Percentiles rank a stretch among this genome's conserved stretches.
phyloP scores from a whole-genome alignment of 164 flowering plant species.

The Taxillus chinensis region DNA sequence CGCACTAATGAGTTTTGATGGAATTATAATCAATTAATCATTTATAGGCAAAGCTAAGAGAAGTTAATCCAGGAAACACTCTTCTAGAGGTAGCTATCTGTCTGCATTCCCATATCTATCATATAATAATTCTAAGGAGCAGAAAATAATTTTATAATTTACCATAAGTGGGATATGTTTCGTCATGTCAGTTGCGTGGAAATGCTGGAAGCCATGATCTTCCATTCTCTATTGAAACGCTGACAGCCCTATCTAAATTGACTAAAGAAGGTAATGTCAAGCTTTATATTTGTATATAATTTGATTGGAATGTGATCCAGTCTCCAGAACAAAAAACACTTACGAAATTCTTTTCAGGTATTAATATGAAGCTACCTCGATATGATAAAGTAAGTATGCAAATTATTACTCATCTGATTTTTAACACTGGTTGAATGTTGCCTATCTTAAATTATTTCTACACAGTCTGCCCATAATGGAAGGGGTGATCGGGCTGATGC shows the following conservation, averaged over 20 bases:
- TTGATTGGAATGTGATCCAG: neutral
- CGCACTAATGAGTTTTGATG: slow-evolving; percentile 3
- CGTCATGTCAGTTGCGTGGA: slow-evolving; percentile 63
- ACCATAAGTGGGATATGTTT: neutral
- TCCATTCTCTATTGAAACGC: slow-evolving; percentile 58
- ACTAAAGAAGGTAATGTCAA: slow-evolving; percentile 58
- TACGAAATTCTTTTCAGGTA: slow-evolving; percentile 34
- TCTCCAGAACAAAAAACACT: neutral
- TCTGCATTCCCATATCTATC: neutral
- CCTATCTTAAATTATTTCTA: slow-evolving; percentile 7
- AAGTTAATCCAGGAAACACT: slow-evolving; percentile 65
- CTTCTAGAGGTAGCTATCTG: slow-evolving; percentile 67
- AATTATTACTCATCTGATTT: slow-evolving; percentile 1
- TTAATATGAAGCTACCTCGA: slow-evolving; percentile 87
- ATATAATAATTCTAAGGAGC: neutral
- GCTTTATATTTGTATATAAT: neutral
- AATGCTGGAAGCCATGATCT: slow-evolving; percentile 99
- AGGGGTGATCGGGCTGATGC: slow-evolving; percentile 87
- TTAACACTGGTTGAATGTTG: slow-evolving; percentile 3
- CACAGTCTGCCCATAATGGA: slow-evolving; percentile 78
- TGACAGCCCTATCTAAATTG: slow-evolving; percentile 47
- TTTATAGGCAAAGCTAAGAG: slow-evolving; percentile 65
- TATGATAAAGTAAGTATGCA: slow-evolving; percentile 70
- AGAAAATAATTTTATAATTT: neutral
- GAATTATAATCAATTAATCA: neutral